These are phyloP conservation scores for Penicillium lagena DNA, from an alignment of 495 filamentous ascomycete species.

Conservation along the genomic window DNA sequence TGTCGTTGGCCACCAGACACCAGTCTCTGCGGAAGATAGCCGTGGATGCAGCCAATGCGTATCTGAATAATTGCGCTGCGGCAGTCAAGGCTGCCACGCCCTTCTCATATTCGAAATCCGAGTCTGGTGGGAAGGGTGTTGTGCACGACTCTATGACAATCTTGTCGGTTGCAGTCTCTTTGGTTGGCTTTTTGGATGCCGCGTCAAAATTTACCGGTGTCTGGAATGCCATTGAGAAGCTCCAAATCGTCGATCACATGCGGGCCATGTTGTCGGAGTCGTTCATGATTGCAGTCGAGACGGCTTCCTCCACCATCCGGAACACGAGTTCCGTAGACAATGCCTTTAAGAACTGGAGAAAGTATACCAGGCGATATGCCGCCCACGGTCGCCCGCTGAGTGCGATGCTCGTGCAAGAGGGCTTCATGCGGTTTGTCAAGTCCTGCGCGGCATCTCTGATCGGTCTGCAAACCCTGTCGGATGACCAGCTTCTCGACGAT, in stretches of 20 bases:
- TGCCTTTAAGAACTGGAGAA: constrained; percentile 69
- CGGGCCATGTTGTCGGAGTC: constrained; percentile 70
- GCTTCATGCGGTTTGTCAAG: constrained; percentile 77
- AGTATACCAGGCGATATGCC: constrained; percentile 75
- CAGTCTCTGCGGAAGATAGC: constrained; percentile 55
- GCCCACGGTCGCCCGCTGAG: constrained; percentile 72
- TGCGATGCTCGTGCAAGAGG: constrained; percentile 84
- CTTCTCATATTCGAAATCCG: constrained; percentile 30
- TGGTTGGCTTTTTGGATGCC: constrained; percentile 83
- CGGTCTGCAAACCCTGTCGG: constrained; percentile 50
- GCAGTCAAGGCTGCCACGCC: constrained; percentile 37
- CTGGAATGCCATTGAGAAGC: constrained; percentile 66
- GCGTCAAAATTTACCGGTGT: constrained; percentile 68
- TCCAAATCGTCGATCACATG: constrained; percentile 61
- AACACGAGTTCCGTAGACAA: constrained; percentile 42
- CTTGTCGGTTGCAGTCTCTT: constrained; percentile 68
- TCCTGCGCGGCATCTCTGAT: constrained; percentile 67
- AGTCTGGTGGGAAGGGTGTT: constrained; percentile 42
- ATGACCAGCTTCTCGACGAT: constrained; percentile 67
- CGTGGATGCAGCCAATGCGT: constrained; percentile 53
- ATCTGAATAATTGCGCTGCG: constrained; percentile 59
- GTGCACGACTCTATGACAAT: constrained; percentile 59
- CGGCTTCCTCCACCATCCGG: constrained; percentile 79
- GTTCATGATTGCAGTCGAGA: constrained; percentile 78
- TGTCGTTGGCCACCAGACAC: constrained; percentile 68